A percentile compares a stretch with the other conserved stretches of the same genome.
Conservation (phyloP, 169 alveolate genomes). For the Besnoitia besnoiti region DNA sequence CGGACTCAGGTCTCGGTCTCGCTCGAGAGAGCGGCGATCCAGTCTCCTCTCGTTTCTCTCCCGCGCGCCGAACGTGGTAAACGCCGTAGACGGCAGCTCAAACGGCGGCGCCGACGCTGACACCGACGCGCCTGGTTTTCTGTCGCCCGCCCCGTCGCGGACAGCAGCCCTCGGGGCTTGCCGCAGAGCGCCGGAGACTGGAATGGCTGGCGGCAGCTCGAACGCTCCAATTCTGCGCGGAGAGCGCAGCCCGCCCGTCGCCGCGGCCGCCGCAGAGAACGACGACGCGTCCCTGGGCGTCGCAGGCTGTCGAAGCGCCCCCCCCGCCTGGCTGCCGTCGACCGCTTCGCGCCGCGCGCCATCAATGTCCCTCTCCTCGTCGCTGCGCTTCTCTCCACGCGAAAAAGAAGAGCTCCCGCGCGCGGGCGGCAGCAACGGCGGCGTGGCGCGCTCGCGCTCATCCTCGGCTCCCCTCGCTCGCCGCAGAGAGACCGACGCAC, state of each 20-base stretch:
- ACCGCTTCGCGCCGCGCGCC: background rate
- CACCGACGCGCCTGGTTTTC: background rate
- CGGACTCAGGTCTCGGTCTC: too few relatives aligned
- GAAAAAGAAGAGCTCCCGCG: background rate
- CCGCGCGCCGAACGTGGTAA: background rate
- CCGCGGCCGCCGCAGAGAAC: too few relatives aligned
- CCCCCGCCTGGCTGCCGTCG: background rate
- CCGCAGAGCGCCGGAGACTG: background rate
- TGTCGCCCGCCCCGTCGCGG: background rate
- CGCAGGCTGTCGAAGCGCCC: background rate
- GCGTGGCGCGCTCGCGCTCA: background rate
- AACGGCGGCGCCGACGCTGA: background rate
- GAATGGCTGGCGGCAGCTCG: background rate
- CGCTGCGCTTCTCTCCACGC: background rate
- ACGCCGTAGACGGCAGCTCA: background rate
- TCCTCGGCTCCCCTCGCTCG: too few relatives aligned
- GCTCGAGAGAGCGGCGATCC: background rate
- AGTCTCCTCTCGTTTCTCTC: background rate
- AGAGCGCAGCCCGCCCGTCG: background rate
- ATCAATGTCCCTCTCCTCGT: background rate
- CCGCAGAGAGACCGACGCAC: background rate
- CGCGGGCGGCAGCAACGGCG: background rate
- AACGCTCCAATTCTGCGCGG: background rate
- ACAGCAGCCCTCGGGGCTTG: background rate
- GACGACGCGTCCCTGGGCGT: background rate